Evolutionary conservation across 345 rosid species (phyloP).

Genomic region (Stellera chamaejasme): DNA sequence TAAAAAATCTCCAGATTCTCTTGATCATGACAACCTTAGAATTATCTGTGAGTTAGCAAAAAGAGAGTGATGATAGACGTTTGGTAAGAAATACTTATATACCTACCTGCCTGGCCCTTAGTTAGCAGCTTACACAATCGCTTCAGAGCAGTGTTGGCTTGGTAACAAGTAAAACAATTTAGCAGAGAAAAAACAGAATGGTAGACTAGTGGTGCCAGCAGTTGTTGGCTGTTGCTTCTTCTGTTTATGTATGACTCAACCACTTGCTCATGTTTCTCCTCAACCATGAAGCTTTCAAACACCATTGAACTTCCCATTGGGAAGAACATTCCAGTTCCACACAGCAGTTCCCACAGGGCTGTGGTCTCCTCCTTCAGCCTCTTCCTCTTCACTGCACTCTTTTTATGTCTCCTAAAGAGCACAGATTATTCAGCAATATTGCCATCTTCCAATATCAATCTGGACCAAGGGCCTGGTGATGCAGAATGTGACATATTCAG

Average conservation of each 20-base stretch:
- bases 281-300: slow-evolving; percentile 15
- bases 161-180: too few species aligned
- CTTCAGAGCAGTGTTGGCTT: too few species aligned
- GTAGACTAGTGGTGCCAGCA: too few species aligned
- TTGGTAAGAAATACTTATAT: too few species aligned
- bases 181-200: too few species aligned
- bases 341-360: slow-evolving; percentile 6
- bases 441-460: neutral
- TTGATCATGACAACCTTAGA: too few species aligned
- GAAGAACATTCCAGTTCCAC: neutral
- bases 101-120: too few species aligned
- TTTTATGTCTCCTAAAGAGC: slow-evolving; percentile 12
- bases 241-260: neutral
- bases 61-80: too few species aligned
- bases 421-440: neutral
- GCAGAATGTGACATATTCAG: slow-evolving; percentile 26
- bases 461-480: slow-evolving; percentile 8
- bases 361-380: slow-evolving; percentile 3
- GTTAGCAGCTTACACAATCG: too few species aligned
- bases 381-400: slow-evolving; percentile 15
- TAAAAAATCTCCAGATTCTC: too few species aligned
- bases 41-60: too few species aligned
- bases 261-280: neutral
- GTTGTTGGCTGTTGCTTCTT: too few species aligned
- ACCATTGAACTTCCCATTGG: slow-evolving; percentile 2